These are phyloP conservation scores for Obelidium mucronatum DNA, from an alignment of 192 early-diverging fungal genomes.

Conservation along the genomic window DNA sequence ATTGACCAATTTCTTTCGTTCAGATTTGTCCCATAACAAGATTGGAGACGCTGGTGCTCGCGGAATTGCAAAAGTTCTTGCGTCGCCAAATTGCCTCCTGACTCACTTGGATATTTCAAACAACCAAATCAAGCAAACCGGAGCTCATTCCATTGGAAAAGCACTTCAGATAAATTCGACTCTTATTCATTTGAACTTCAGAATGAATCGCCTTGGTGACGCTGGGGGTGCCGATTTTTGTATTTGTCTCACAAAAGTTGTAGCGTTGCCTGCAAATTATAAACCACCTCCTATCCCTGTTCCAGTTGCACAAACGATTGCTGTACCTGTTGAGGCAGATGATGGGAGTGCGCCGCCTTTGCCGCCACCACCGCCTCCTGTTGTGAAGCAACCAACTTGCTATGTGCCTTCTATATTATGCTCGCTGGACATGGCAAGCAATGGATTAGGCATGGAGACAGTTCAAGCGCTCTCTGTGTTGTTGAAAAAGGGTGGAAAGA, in stretches of 20 bases:
- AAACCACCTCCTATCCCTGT: neutral
- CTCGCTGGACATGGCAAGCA: constrained; percentile 49
- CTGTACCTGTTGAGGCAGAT: too few species aligned
- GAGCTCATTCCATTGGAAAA: constrained; percentile 44
- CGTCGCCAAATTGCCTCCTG: constrained; percentile 34
- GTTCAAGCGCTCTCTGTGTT: constrained; percentile 38
- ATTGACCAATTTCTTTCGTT: too few species aligned
- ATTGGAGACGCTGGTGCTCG: constrained; percentile 54
- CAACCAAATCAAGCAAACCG: constrained; percentile 51
- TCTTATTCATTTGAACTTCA: constrained; percentile 42
- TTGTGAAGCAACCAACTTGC: neutral
- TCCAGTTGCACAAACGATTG: too few species aligned
- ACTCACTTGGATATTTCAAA: constrained; percentile 47
- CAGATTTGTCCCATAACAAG: constrained; percentile 62
- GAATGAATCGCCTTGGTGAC: constrained; percentile 52
- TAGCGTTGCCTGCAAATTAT: constrained; percentile 33
- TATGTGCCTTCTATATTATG: constrained; percentile 13
- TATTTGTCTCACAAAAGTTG: constrained; percentile 29
- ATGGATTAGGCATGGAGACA: constrained; percentile 43
- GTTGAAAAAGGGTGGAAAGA: constrained; percentile 42
- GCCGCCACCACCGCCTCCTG: neutral
- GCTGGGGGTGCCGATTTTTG: constrained; percentile 45
- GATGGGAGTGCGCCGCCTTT: too few species aligned
- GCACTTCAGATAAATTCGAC: constrained; percentile 42
- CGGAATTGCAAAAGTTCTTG: constrained; percentile 53